These are phyloP conservation scores for Lanzia echinophila DNA, from an alignment of 2,329 filamentous ascomycete genomes.

Conservation along the genomic window DNA sequence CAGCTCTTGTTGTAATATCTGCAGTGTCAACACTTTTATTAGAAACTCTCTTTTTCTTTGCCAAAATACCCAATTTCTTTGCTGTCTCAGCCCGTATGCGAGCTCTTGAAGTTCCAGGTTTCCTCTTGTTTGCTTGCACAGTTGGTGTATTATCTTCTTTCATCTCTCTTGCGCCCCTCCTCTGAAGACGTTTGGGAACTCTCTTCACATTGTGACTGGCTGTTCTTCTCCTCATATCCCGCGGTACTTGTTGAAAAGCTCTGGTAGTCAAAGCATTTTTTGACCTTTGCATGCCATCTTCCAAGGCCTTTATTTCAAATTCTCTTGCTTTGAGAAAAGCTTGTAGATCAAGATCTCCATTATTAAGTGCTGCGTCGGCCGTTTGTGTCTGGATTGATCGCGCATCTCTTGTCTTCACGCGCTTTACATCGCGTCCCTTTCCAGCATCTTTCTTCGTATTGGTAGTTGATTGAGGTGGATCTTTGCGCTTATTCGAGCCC, in stretches of 20 bases:
- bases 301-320: slow-evolving; percentile 81
- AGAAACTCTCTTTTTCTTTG: slow-evolving; percentile 46
- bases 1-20: slow-evolving; percentile 34
- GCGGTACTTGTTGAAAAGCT: slow-evolving; percentile 87
- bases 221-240: slow-evolving; percentile 75
- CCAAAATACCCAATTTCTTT: slow-evolving; percentile 59
- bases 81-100: slow-evolving; percentile 69
- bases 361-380: slow-evolving; percentile 37
- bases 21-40: slow-evolving; percentile 27
- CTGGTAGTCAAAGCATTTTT: slow-evolving; percentile 57
- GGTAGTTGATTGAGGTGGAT: slow-evolving; percentile 17
- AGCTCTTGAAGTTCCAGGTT: slow-evolving; percentile 49
- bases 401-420: slow-evolving; percentile 37
- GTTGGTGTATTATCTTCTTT: slow-evolving; percentile 84
- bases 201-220: slow-evolving; percentile 93
- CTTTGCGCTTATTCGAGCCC: slow-evolving; percentile 24
- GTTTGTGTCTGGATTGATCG: slow-evolving; percentile 40
- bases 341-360: slow-evolving; percentile 79
- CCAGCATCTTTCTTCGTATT: slow-evolving; percentile 9
- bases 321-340: slow-evolving; percentile 79
- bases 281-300: slow-evolving; percentile 72
- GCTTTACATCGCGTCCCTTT: slow-evolving; percentile 30
- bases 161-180: slow-evolving; percentile 68
- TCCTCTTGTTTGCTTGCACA: slow-evolving; percentile 58
- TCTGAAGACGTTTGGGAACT: slow-evolving; percentile 70